phyloP scores from a whole-genome alignment of 331 rosid genomes.

The Acacia pycnantha region DNA sequence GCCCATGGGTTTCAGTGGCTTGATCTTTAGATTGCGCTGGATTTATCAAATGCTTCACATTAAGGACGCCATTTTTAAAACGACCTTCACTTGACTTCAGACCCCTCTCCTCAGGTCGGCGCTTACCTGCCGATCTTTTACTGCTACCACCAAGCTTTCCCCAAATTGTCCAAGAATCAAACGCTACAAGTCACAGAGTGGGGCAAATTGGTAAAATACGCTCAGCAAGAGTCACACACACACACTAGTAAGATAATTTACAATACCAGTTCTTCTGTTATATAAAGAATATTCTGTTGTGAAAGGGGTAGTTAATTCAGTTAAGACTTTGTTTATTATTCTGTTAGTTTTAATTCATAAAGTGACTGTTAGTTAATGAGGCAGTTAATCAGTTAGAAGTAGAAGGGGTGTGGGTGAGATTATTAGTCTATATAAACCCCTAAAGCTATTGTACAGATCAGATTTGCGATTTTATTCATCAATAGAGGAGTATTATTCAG shows the following conservation, averaged over 20 bases:
- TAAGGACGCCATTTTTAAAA: slow-evolving; percentile 74
- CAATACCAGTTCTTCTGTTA: background rate
- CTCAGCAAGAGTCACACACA: background rate
- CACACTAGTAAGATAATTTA: background rate
- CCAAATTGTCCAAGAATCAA: slow-evolving; percentile 62
- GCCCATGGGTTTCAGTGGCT: slow-evolving; percentile 20
- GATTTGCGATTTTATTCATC: too few species aligned
- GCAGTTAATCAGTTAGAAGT: too few species aligned
- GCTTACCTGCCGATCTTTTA: slow-evolving; percentile 49
- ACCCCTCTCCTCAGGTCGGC: slow-evolving; percentile 59
- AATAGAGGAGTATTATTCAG: too few species aligned
- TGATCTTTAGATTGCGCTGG: slow-evolving; percentile 42
- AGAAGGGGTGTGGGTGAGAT: too few species aligned
- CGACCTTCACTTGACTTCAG: slow-evolving; percentile 66
- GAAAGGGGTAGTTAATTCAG: too few species aligned
- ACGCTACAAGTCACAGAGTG: slow-evolving; percentile 39
- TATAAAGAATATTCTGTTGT: too few species aligned
- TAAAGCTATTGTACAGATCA: too few species aligned
- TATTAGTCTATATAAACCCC: too few species aligned
- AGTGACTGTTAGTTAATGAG: too few species aligned
- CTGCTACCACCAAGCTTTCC: slow-evolving; percentile 44
- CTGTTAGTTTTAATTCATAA: too few species aligned
- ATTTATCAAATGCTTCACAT: slow-evolving; percentile 68
- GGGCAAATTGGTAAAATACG: slow-evolving; percentile 8
- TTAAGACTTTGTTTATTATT: too few species aligned